These are phyloP conservation scores for Saccharomyces hybrid DNA, from an alignment of 1,139 yeast genomes.

Conservation along the genomic window DNA sequence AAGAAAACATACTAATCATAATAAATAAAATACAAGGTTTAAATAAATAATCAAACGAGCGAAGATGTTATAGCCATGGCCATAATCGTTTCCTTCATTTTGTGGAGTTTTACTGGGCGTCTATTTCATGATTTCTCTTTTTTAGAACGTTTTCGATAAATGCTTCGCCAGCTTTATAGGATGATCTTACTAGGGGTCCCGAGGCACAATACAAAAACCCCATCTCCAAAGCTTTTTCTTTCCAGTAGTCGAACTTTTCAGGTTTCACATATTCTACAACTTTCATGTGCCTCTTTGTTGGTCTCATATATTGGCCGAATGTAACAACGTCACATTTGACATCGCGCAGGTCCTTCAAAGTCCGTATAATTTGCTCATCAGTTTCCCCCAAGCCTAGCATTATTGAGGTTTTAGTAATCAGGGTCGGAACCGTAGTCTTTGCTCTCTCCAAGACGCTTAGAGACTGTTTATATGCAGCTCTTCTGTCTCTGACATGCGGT, in stretches of 20 bases:
- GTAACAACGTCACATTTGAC: slow-evolving; percentile 90
- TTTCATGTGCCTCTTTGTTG: slow-evolving; percentile 97
- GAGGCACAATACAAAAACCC: slow-evolving; percentile 96
- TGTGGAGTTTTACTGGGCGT: too few relatives aligned
- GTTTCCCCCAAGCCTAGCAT: slow-evolving; percentile 99
- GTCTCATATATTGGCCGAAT: slow-evolving; percentile 98
- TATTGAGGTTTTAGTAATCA: slow-evolving; percentile 86
- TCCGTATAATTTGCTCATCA: slow-evolving; percentile 75
- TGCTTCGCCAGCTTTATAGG: slow-evolving; percentile 97
- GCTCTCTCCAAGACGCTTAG: slow-evolving; percentile 72
- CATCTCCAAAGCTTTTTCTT: slow-evolving; percentile 67
- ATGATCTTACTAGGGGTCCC: slow-evolving; percentile 93
- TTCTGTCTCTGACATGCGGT: slow-evolving; percentile 89
- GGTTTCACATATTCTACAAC: slow-evolving; percentile 96
- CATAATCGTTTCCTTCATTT: background rate
- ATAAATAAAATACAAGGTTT: slow-evolving; percentile 1
- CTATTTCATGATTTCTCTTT: slow-evolving; percentile 44
- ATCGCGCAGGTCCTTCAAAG: slow-evolving; percentile 67
- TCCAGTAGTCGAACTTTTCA: slow-evolving; percentile 92
- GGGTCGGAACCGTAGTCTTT: slow-evolving; percentile 61
- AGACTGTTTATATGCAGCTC: slow-evolving; percentile 92
- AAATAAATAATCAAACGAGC: background rate
- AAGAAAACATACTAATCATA: background rate
- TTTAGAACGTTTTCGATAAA: slow-evolving; percentile 89
- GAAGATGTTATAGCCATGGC: background rate